These are phyloP conservation scores for Cladorrhinum sp. DNA, from an alignment of 2,329 filamentous ascomycete species.

Conservation along the genomic window DNA sequence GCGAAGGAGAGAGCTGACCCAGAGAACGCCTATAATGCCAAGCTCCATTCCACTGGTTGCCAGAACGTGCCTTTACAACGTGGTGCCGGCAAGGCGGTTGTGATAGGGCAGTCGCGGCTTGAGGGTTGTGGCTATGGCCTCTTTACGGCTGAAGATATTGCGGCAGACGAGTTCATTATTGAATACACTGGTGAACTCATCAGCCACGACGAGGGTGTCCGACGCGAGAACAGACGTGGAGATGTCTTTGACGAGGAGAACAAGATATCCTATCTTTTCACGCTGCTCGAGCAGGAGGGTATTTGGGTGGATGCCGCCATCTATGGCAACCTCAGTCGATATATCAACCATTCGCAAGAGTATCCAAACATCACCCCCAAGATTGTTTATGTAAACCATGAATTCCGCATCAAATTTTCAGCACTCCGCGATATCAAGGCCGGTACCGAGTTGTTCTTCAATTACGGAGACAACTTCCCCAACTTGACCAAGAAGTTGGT, in stretches of 20 bases:
- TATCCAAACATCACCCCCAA: conserved; percentile 62
- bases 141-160: conserved; percentile 66
- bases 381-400: conserved; percentile 70
- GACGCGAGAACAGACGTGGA: conserved; percentile 60
- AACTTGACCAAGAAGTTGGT: conserved; percentile 55
- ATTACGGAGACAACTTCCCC: conserved; percentile 70
- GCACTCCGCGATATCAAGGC: conserved; percentile 63
- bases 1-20: conserved; percentile 67
- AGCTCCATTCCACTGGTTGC: conserved; percentile 58
- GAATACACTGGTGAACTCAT: conserved; percentile 81
- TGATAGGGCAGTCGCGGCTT: conserved; percentile 69
- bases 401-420: conserved; percentile 72
- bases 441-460: conserved; percentile 78
- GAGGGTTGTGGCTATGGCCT: conserved; percentile 70
- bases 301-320: conserved; percentile 72
- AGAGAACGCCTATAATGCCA: conserved; percentile 58
- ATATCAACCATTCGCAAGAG: conserved; percentile 73
- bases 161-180: conserved; percentile 68
- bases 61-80: conserved; percentile 72
- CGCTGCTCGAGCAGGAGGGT: conserved; percentile 56
- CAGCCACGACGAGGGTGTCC: conserved; percentile 64
- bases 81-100: conserved; percentile 60
- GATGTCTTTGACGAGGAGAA: conserved; percentile 61
- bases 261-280: conserved; percentile 64
- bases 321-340: conserved; percentile 76